Conservation (phyloP, 2,329 filamentous ascomycete genomes). For the Epichloe bromicola region DNA sequence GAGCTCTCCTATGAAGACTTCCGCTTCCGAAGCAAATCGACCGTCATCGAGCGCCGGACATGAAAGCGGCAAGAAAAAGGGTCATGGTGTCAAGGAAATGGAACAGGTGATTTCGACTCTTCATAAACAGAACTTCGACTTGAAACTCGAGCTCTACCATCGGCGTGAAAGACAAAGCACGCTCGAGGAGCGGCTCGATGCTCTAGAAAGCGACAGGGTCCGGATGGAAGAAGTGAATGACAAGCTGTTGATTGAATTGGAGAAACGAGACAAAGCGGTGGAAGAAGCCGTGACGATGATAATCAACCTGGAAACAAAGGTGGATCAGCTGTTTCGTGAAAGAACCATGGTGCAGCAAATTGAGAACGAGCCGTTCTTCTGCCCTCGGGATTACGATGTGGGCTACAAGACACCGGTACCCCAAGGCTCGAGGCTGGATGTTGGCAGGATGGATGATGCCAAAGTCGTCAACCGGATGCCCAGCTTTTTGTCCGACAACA, state of each 20-base stretch:
- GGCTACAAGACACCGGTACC: slow-evolving; percentile 12
- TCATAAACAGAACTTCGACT: slow-evolving; percentile 65
- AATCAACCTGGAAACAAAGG: slow-evolving; percentile 46
- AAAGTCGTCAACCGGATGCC: slow-evolving; percentile 43
- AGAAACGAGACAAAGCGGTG: slow-evolving; percentile 56
- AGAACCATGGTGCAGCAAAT: slow-evolving; percentile 39
- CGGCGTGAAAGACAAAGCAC: slow-evolving; percentile 49
- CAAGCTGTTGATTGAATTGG: slow-evolving; percentile 44
- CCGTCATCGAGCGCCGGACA: slow-evolving; percentile 29
- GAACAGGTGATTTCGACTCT: slow-evolving; percentile 55
- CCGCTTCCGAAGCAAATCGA: slow-evolving; percentile 22
- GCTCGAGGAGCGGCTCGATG: slow-evolving; percentile 44
- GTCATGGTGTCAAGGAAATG: slow-evolving; percentile 53
- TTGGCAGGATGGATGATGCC: slow-evolving; percentile 15
- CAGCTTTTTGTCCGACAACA: slow-evolving; percentile 49
- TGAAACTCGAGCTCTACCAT: slow-evolving; percentile 62
- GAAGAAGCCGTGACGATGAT: slow-evolving; percentile 61
- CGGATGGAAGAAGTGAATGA: slow-evolving; percentile 47
- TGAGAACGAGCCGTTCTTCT: slow-evolving; percentile 27
- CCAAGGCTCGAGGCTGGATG: slow-evolving; percentile 9
- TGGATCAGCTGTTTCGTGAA: slow-evolving; percentile 41
- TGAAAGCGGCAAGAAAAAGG: slow-evolving; percentile 34
- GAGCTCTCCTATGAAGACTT: slow-evolving; percentile 25
- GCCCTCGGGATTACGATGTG: slow-evolving; percentile 18
- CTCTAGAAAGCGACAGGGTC: slow-evolving; percentile 38